Evolutionary conservation across 2,329 filamentous ascomycete species (phyloP), one percentile per base, ranked within the genome.

Genomic region (Cladobotryum mycophilum): DNA sequence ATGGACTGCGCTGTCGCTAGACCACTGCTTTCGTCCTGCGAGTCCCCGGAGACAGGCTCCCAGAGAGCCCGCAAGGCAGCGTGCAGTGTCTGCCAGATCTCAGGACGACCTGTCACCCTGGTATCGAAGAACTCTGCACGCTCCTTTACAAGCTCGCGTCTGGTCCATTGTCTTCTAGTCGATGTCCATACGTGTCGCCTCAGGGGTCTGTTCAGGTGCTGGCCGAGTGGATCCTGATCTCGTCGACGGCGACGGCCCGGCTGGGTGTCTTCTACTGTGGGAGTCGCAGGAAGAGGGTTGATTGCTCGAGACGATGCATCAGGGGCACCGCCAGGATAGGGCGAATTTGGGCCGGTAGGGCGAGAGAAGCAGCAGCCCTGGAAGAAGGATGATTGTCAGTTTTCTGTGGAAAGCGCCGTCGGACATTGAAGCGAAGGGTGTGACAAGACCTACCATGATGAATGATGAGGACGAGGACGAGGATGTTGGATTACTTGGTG

Each of bases 81-180:
- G 42, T 78, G 78, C 13, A 96, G 67, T 0, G 88, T 85, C 58
- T 81, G 81, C 92, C 92, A 97, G 22, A 93, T 79, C 67, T 96
- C 88, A 4, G 77, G 62, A 4, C 82, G 78, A 2, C 89, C 89
- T 0, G 86, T 87, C 14, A 95, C 88, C 43, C 89, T 76, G 1
- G 91, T 96, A 54, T 96, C 90, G 68, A 95, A 97, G 74, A 95
- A 96, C 55, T 89, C 89, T 45, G 71, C 72, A 45, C 92, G 80
- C 69, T 96, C 88, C 33, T 76, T 76, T 52, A 82, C 80, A 2
- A 96, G 73, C 48, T 85, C 73, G 14, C 70, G 63, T n/a, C 79
- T 81, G 1, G 87, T 90, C 88, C 88, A 95, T 14, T 71, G 68
- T 17, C 80, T 80, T 48, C 76, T 75, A 54, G 76, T 78, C 51